Conservation (phyloP, 2,329 filamentous ascomycete species). For the Volutella citrinella region DNA sequence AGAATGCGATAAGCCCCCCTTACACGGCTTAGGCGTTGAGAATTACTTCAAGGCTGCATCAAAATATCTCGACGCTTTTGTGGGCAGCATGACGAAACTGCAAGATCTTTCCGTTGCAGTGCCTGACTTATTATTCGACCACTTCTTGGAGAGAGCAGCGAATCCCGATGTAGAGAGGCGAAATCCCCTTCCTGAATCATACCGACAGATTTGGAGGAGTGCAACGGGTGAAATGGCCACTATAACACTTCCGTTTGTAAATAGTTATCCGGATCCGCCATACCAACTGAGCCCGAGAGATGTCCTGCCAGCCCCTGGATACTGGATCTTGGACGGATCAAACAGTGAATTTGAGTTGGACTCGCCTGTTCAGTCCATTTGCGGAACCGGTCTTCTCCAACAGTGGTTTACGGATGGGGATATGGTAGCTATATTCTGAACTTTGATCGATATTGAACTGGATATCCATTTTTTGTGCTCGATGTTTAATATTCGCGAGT, state of each 20-base stretch:
- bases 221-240: background rate
- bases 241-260: slow-evolving; percentile 3
- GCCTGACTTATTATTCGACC: background rate
- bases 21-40: slow-evolving; percentile 1
- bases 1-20: background rate
- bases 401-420: too few species aligned
- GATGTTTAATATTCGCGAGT: too few species aligned
- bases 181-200: background rate
- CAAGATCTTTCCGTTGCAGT: slow-evolving; percentile 2
- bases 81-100: background rate
- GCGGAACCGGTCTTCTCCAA: too few species aligned
- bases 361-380: too few species aligned
- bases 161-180: background rate
- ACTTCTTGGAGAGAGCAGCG: background rate
- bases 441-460: too few species aligned
- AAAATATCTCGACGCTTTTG: too few species aligned
- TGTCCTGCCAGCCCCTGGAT: background rate
- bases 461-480: too few species aligned
- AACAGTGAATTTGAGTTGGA: too few species aligned
- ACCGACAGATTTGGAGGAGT: slow-evolving; percentile 3
- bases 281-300: background rate
- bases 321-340: slow-evolving; percentile 2
- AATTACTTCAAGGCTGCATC: background rate
- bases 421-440: too few species aligned
- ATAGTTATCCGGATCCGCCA: slow-evolving; percentile 8